Conservation (phyloP, 2,329 filamentous ascomycete genomes). For the Colletotrichum cordylinicola region DNA sequence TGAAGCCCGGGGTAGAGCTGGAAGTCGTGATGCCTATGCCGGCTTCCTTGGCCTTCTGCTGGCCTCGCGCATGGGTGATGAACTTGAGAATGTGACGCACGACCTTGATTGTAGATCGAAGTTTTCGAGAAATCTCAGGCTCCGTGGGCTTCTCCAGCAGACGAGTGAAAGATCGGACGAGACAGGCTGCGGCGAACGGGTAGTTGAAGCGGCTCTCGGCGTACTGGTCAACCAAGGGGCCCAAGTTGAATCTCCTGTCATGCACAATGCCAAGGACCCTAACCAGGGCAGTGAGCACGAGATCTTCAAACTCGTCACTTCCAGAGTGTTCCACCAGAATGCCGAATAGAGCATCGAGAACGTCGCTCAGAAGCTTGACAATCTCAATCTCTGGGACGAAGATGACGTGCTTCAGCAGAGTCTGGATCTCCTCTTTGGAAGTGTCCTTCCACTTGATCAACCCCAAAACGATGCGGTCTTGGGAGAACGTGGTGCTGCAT, state of each 20-base stretch:
- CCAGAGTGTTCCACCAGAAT: constrained; percentile 91
- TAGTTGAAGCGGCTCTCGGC: constrained; percentile 90
- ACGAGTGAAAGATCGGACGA: constrained; percentile 85
- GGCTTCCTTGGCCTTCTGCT: constrained; percentile 88
- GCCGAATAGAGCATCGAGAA: constrained; percentile 89
- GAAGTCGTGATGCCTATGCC: constrained; percentile 83
- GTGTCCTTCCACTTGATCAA: constrained; percentile 87
- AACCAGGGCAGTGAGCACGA: constrained; percentile 90
- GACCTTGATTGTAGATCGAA: constrained; percentile 94
- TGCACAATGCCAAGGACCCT: constrained; percentile 92
- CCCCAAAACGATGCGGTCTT: constrained; percentile 85
- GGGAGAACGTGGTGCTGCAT: constrained; percentile 93
- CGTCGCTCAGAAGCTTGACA: constrained; percentile 88
- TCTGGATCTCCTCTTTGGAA: constrained; percentile 72
- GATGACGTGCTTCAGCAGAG: constrained; percentile 80
- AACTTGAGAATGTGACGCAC: constrained; percentile 93
- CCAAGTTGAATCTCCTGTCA: constrained; percentile 90
- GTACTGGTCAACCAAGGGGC: constrained; percentile 90
- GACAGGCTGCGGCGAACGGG: constrained; percentile 86
- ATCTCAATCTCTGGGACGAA: constrained; percentile 98
- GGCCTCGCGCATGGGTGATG: constrained; percentile 85
- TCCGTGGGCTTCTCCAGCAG: constrained; percentile 85
- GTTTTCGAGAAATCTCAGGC: constrained; percentile 79
- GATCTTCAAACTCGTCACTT: constrained; percentile 89
- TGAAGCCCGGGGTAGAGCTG: constrained; percentile 68